Base-by-base conservation (phyloP, 352 stramenopile species). In the Thalassiosira delicatula region DNA sequence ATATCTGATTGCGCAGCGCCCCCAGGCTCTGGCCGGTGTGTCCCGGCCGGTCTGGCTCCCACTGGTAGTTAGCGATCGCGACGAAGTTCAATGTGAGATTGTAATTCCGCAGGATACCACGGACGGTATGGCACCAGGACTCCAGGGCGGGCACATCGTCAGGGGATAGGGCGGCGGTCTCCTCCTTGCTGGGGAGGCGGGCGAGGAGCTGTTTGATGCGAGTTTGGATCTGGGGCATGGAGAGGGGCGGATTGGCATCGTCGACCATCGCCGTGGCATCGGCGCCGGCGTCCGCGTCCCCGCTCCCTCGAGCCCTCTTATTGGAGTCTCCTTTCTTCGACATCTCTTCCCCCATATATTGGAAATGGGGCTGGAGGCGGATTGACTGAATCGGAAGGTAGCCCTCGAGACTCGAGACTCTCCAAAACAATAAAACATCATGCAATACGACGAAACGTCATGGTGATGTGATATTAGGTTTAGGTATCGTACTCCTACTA, bases 141-240 rank as follows among this genome's bases (percentile, higher is more conserved):
- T 96, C 98, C 84, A 96, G 98, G 78, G 95, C 98, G 78, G 95
- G 98, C 76, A 98, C 98, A 89, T 98, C 68, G n/a, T 98, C 76
- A 95, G 96, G 33, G 92, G 95, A 35, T 92, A 96, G 70, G 98
- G 98, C 84, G 95, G 98, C 42, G 94, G 98, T 75, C 93, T 93
- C 19, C 91, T 98, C 49, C 95, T 98, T 72, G 92, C 91, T 76
- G 98, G 98, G 90, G 90, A 97, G 83, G 95, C 98, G 88, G 96
- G 95, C 19, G 93, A 98, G 69, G 97, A 98, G 70, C 95, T 99
- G 72, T 98, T 98, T 92, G 98, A 99, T 79, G 96, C 96, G 68
- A 95, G 96, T 46, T 96, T 97, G 80, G 95, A 95, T 59, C 95
- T 98, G 87, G 89, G 98, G 53, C 91, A 97, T 80, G 94, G 96